phyloP scores from a whole-genome alignment of 441 rosid genomes.

The Aquilaria agallochum region DNA sequence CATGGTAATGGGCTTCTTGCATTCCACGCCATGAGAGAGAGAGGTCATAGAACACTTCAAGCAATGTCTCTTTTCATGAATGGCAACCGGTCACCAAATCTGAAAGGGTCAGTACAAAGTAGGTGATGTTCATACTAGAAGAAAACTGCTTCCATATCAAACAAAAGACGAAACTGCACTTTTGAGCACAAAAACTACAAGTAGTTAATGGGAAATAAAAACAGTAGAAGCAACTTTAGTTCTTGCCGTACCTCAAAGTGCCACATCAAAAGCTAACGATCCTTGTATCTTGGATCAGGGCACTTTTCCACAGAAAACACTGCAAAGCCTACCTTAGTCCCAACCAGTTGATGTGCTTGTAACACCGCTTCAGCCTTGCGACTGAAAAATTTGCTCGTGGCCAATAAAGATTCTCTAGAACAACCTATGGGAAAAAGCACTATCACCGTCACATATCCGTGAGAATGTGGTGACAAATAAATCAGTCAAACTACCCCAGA shows the following conservation, averaged over 20 bases:
- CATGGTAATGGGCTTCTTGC: constrained; percentile 57
- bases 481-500: constrained; percentile 2
- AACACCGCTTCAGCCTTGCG: no score
- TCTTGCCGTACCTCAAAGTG: constrained; percentile 20
- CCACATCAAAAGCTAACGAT: constrained; percentile 15
- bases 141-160: no score
- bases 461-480: background rate
- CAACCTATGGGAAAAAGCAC: no score
- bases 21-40: constrained; percentile 79
- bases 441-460: no score
- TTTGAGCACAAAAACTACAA: constrained; percentile 8
- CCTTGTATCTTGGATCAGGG: constrained; percentile 16
- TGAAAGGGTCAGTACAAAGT: constrained; percentile 19
- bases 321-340: no score
- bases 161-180: background rate
- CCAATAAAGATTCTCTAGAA: no score
- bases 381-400: no score
- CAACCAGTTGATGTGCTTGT: no score
- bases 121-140: no score
- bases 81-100: constrained; percentile 30
- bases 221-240: background rate
- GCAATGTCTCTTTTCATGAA: constrained; percentile 12
- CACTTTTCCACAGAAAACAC: no score
- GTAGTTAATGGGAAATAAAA: no score
- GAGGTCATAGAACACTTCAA: constrained; percentile 35